Base-by-base conservation (phyloP, 2,329 filamentous ascomycete species). In the Rhynchosporium secalis region DNA sequence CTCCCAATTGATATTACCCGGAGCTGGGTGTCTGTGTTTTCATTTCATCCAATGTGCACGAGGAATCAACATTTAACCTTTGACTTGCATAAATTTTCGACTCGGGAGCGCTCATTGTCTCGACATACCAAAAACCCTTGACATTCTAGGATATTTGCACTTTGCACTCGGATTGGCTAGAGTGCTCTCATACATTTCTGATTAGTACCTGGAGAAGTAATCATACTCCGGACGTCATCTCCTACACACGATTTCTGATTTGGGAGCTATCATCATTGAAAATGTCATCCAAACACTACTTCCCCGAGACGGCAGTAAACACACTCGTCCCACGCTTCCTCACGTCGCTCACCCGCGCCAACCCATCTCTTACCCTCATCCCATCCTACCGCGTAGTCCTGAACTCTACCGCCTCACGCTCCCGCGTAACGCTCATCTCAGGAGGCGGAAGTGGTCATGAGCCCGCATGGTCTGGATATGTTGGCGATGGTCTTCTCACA, bases 391-490 rank as follows among this genome's bases (percentile, higher is more conserved):
- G 80, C 62, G 79, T 82, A 49, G 78, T 82, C 40, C 78, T 79
- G 68, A 78, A 78, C 52, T 76, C 73, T 58, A 74, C 75, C 5
- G 79, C 81, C 36, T 64, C 63, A 6, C 57, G 31, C 9, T 65
- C 62, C 5, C 62, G 65, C 10, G 69, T 72, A 10, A 55, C 67
- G 0, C 59, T 72, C 26, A 68, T 72, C 9, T 72, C 70, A 2
- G 71, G 71, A 9, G 71, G 71, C n/a, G 71, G 71, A 15, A 65
- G 61, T 15, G 71, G 71, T 38, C 71, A 71, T 65, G 77, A 79
- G 56, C 77, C 77, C 52, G 85, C 84, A 65, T 87, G 85, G 81
- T 78, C 83, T 2, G 85, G 85, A 59, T 88, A 87, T 68, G 86
- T 88, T 1, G 86, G 86, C 59, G 72, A 75, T 61, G 86, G 85